These are phyloP conservation scores for Quercus glauca DNA, from an alignment of 306 rosid species.

Conservation along the genomic window DNA sequence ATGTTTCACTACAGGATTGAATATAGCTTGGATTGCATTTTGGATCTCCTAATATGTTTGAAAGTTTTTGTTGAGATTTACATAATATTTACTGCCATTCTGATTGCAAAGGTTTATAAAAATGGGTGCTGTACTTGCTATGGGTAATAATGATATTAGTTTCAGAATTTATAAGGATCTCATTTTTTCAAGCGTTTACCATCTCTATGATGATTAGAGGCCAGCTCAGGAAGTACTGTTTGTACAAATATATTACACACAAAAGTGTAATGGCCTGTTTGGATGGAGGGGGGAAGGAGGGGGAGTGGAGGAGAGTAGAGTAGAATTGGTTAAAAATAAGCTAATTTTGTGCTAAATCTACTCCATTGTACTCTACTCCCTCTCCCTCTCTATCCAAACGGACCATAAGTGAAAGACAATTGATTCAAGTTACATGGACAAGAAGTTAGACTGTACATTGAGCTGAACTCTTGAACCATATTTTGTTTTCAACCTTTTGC, in stretches of 20 bases:
- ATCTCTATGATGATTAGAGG: slow-evolving; percentile 11
- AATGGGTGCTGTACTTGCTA: too few relatives aligned
- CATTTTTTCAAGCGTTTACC: background rate
- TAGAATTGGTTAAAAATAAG: too few relatives aligned
- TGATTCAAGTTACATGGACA: background rate
- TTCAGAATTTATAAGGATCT: background rate
- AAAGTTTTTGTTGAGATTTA: background rate
- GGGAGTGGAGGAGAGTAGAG: too few relatives aligned
- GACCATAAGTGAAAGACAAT: too few relatives aligned
- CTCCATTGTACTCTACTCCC: too few relatives aligned
- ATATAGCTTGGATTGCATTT: background rate
- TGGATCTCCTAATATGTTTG: background rate
- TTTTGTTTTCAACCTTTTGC: background rate
- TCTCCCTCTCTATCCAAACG: too few relatives aligned
- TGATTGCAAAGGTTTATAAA: too few relatives aligned
- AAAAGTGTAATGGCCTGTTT: too few relatives aligned
- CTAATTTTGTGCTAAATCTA: too few relatives aligned
- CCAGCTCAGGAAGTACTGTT: background rate
- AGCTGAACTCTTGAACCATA: background rate
- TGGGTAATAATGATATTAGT: too few relatives aligned
- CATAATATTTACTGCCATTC: too few relatives aligned
- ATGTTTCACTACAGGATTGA: background rate
- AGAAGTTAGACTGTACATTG: background rate
- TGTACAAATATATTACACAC: background rate
- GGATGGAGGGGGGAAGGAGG: too few relatives aligned